These are phyloP conservation scores for Globisporangium middletonii DNA, from an alignment of 352 stramenopile species.

Conservation along the genomic window DNA sequence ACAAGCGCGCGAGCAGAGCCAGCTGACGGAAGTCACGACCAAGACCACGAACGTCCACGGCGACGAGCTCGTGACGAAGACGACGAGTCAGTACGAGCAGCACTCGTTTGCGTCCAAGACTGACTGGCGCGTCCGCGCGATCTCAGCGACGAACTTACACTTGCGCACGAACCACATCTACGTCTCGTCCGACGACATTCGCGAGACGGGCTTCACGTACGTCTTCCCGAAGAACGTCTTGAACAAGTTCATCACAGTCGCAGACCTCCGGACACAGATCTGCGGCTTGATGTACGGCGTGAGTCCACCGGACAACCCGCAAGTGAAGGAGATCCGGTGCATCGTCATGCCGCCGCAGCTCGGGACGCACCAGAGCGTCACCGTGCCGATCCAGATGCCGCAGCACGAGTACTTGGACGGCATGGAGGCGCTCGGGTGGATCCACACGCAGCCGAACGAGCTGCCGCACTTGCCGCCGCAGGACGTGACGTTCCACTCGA, in stretches of 20 bases:
- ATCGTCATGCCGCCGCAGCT: conserved; percentile 99
- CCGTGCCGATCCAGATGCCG: conserved; percentile 94
- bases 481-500: conserved; percentile 95
- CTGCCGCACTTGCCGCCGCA: conserved; percentile 93
- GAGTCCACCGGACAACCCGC: conserved; percentile 96
- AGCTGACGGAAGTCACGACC: conserved; percentile 98
- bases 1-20: conserved; percentile 96
- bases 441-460: conserved; percentile 99
- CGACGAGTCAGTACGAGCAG: conserved; percentile 99
- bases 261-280: conserved; percentile 97
- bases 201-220: conserved; percentile 98
- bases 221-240: conserved; percentile 99
- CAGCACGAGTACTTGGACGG: conserved; percentile 96
- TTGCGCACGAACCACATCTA: conserved; percentile 99
- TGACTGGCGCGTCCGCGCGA: conserved; percentile 98
- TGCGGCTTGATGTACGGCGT: conserved; percentile 99
- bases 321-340: conserved; percentile 99
- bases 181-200: conserved; percentile 97
- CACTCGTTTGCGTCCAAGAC: conserved; percentile 99
- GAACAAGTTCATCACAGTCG: conserved; percentile 99
- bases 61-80: conserved; percentile 99
- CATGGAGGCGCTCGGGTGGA: conserved; percentile 98
- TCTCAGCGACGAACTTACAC: conserved; percentile 98
- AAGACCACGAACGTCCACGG: conserved; percentile 99
- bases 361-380: conserved; percentile 97